Percentiles rank a stretch among this genome's conserved stretches.
phyloP scores from a whole-genome alignment of 805 yeast species.

The Spencermartinsiella europaea region DNA sequence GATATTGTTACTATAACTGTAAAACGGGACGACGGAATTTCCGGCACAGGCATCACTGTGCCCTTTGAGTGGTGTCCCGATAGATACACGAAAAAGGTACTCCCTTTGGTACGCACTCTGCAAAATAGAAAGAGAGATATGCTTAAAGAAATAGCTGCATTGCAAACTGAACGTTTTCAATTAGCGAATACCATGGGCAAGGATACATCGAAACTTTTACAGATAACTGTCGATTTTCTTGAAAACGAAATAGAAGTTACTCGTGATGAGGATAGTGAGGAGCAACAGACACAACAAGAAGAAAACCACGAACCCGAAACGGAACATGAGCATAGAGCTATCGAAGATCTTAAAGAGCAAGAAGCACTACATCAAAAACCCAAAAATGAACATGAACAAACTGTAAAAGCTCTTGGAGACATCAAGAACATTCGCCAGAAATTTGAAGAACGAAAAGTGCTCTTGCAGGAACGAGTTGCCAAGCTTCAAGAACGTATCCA shows the following conservation, averaged over 20 bases:
- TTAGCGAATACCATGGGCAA: constrained; percentile 18
- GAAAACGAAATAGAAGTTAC: constrained; percentile 1
- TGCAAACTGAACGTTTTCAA: constrained; percentile 12
- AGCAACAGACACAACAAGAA: too few relatives aligned
- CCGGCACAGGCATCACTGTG: constrained; percentile 21
- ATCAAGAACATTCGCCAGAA: constrained; percentile 5
- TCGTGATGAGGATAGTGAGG: too few relatives aligned
- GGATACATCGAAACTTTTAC: constrained; percentile 17
- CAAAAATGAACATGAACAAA: background rate
- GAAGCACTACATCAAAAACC: too few relatives aligned
- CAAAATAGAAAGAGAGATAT: constrained; percentile 7
- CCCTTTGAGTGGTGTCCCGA: constrained; percentile 21
- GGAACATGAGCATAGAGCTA: background rate
- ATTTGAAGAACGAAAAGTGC: constrained; percentile 8
- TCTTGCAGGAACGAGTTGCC: constrained; percentile 3
- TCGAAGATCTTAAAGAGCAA: background rate
- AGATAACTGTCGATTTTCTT: constrained; percentile 11
- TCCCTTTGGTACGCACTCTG: constrained; percentile 9
- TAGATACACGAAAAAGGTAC: constrained; percentile 16
- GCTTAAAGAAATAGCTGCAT: constrained; percentile 11
- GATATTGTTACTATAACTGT: constrained; percentile 21
- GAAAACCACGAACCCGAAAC: background rate
- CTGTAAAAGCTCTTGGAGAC: constrained; percentile 13
- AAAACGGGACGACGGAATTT: constrained; percentile 23
- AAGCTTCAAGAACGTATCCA: constrained; percentile 1